Conservation (phyloP, 305 asterid genomes). For the Stenogyne calaminthoides region DNA sequence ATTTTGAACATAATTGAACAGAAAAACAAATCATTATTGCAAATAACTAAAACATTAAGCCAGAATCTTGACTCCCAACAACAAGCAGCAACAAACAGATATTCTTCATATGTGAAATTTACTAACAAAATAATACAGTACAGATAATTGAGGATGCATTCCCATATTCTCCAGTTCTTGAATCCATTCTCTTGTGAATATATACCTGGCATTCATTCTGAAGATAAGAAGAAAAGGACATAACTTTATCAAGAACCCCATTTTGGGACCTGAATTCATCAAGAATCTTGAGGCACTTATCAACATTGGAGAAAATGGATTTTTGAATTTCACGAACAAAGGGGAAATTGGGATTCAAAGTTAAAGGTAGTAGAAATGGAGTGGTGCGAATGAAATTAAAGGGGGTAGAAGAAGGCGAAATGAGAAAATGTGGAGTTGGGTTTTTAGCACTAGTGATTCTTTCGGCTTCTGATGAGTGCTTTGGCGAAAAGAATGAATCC, state of each 20-base stretch:
- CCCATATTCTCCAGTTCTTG: background rate
- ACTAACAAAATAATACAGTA: background rate
- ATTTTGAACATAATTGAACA: too few relatives aligned
- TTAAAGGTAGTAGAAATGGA: too few relatives aligned
- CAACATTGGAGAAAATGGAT: conserved; percentile 40
- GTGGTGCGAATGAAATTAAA: too few relatives aligned
- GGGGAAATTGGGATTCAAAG: too few relatives aligned
- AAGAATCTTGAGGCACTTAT: conserved; percentile 40
- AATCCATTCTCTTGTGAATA: background rate
- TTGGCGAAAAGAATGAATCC: too few relatives aligned
- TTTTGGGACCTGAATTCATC: conserved; percentile 44
- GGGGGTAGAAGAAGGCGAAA: too few relatives aligned
- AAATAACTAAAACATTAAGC: background rate
- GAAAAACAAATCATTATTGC: too few relatives aligned
- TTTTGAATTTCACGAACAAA: conserved; percentile 43
- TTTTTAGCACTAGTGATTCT: too few relatives aligned
- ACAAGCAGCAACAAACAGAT: background rate
- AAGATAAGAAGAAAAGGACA: conserved; percentile 49
- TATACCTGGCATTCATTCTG: conserved; percentile 53
- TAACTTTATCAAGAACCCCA: conserved; percentile 44
- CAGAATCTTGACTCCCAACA: background rate
- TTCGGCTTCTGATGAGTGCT: too few relatives aligned
- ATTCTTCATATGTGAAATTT: background rate
- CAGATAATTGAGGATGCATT: background rate
- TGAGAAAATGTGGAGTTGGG: too few relatives aligned